Evolutionary conservation across 2,329 filamentous ascomycete genomes (phyloP).

Genomic region (Fusarium sp.): DNA sequence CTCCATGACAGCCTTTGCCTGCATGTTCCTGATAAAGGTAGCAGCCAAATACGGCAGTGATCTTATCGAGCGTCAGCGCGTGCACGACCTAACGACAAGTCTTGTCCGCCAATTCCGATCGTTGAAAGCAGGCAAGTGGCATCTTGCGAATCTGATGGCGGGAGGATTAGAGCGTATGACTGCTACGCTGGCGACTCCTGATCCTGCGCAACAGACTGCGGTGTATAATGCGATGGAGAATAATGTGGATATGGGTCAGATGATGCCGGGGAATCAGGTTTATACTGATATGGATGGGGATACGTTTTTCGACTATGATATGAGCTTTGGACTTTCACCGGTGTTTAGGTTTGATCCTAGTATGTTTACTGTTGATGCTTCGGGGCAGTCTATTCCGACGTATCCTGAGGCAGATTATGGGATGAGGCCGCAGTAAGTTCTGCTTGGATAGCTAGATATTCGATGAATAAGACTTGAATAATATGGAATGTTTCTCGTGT

Average conservation of each 20-base stretch:
- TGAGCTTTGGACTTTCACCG: constrained; percentile 46
- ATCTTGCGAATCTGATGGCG: constrained; percentile 61
- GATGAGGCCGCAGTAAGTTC: constrained; percentile 26
- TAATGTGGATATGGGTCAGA: constrained; percentile 34
- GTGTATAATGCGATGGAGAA: constrained; percentile 29
- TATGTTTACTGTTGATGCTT: constrained; percentile 43
- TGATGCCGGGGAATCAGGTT: constrained; percentile 31
- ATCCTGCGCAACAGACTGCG: constrained; percentile 22
- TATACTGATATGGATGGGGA: constrained; percentile 44
- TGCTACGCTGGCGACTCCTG: constrained; percentile 23
- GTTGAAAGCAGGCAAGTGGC: constrained; percentile 57
- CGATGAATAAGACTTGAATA: not conserved
- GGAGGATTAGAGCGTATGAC: constrained; percentile 58
- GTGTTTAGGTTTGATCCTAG: constrained; percentile 45
- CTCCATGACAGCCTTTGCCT: constrained; percentile 65
- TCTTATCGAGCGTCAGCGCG: constrained; percentile 54
- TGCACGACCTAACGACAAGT: constrained; percentile 53
- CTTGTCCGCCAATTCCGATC: constrained; percentile 56
- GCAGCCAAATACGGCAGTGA: constrained; percentile 57
- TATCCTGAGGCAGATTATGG: constrained; percentile 42
- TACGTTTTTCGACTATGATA: constrained; percentile 46
- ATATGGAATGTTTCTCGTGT: not conserved
- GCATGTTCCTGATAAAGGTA: constrained; percentile 62
- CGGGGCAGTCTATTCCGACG: constrained; percentile 38
- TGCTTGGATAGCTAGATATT: constrained; percentile 9